Evolutionary conservation across 2,329 filamentous ascomycete species (phyloP), one percentile per base, ranked within the genome.

Genomic region (Colletotrichum spaethianum): DNA sequence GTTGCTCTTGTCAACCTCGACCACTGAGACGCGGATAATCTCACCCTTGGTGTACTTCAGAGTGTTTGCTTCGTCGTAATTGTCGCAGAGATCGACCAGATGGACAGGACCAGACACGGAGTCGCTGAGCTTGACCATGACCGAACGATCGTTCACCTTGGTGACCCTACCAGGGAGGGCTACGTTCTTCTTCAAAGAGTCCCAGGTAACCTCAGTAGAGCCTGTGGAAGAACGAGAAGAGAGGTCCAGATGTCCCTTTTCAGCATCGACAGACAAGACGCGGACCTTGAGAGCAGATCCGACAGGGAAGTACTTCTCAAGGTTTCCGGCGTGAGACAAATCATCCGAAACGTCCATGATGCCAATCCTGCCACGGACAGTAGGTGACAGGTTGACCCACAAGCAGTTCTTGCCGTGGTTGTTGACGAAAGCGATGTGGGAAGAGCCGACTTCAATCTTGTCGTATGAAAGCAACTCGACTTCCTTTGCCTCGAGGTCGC

Each of bases 361-460:
- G 65, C 91, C 91, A 67, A 99, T 90, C 62, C 95, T 91, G 67
- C 96, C 96, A 71, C 95, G 92, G 20, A 99, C 91, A 63, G 93
- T 94, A 8, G 96, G 95, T 1, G 95, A 94, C 28, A 99, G 83
- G 78, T 95, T 98, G 56, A 97, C 93, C 96, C 96, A 98, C 28
- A 98, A 87, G 78, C 90, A 93, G 75, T 94, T 91, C 36, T 93
- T 88, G 28, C 89, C 89, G 73, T 96, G 87, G 79, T 98, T 98
- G 86, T 98, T 99, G 79, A 99, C 90, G 78, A 96, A 98, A 1
- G 93, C 95, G 62, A 97, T 82, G 82, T 93, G 91, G 2, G 88
- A 89, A 23, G 93, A 92, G 23, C 93, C 95, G 62, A 90, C 84
- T 76, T 92, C 87, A 73, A 99, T 84, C 72, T 93, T 90, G 33